Conservation (phyloP, 345 rosid species). For the Pistacia atlantica region DNA sequence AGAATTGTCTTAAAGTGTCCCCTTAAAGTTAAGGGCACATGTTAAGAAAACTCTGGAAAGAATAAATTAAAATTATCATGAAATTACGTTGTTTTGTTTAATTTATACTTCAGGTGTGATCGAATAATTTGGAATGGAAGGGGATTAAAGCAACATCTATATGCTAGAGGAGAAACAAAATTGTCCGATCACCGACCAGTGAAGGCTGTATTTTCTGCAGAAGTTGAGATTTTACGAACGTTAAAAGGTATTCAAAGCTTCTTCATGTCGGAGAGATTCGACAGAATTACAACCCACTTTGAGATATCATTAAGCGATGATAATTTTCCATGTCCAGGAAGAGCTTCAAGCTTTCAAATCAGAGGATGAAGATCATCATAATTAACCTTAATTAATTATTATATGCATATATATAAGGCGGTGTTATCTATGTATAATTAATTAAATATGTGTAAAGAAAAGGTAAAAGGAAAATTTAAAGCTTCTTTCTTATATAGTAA, state of each 20-base stretch:
- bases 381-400: not conserved
- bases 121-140: conserved; percentile 73
- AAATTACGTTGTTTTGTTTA: not conserved
- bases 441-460: not conserved
- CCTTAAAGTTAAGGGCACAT: not conserved
- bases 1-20: not conserved
- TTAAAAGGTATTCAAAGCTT: conserved; percentile 39
- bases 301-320: conserved; percentile 34
- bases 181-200: conserved; percentile 87
- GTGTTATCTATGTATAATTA: not conserved
- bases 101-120: conserved; percentile 52
- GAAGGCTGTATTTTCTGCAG: conserved; percentile 54
- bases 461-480: not conserved
- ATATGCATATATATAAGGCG: no score
- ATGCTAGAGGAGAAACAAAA: conserved; percentile 62
- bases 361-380: not conserved
- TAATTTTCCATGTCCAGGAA: conserved; percentile 28
- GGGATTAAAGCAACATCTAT: conserved; percentile 63
- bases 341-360: conserved; percentile 33
- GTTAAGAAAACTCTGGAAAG: no score
- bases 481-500: no score
- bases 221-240: conserved; percentile 36
- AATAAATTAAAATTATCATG: no score
- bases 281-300: conserved; percentile 30
- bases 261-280: conserved; percentile 58